Percentiles rank a stretch among this genome's conserved stretches.
Conservation (phyloP, 805 yeast species). For the Hanseniaspora taiwanica region DNA sequence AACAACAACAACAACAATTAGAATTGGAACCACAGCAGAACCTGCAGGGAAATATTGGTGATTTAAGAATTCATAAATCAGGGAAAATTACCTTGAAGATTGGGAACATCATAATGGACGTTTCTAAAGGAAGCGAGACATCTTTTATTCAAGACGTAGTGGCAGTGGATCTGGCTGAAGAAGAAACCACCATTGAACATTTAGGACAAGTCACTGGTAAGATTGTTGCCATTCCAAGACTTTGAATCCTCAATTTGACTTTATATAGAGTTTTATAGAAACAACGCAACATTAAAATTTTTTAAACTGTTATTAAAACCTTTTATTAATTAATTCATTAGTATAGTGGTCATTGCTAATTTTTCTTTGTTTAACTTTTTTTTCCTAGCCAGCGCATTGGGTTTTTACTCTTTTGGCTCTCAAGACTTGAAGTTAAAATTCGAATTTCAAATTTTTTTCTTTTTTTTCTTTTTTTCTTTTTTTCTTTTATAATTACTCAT, state of each 20-base stretch:
- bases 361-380: too few relatives aligned
- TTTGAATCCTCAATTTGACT: neutral
- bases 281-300: neutral
- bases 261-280: neutral
- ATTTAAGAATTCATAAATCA: conserved; percentile 63
- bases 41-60: conserved; percentile 52
- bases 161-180: conserved; percentile 32
- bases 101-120: conserved; percentile 57
- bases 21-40: conserved; percentile 7
- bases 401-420: too few relatives aligned
- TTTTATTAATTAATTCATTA: too few relatives aligned
- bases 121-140: conserved; percentile 57
- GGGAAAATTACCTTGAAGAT: conserved; percentile 68
- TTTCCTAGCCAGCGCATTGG: too few relatives aligned
- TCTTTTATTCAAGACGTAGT: conserved; percentile 65
- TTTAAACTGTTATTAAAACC: too few relatives aligned
- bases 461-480: neutral
- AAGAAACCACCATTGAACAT: conserved; percentile 29
- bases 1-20: too few relatives aligned
- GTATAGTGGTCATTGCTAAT: too few relatives aligned
- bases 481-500: neutral
- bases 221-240: conserved; percentile 5
- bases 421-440: too few relatives aligned
- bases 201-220: conserved; percentile 31
- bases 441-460: too few relatives aligned